These are phyloP conservation scores for Phellinidium pouzarii DNA, from an alignment of 1,284 basidiomycete species.

Conservation along the genomic window DNA sequence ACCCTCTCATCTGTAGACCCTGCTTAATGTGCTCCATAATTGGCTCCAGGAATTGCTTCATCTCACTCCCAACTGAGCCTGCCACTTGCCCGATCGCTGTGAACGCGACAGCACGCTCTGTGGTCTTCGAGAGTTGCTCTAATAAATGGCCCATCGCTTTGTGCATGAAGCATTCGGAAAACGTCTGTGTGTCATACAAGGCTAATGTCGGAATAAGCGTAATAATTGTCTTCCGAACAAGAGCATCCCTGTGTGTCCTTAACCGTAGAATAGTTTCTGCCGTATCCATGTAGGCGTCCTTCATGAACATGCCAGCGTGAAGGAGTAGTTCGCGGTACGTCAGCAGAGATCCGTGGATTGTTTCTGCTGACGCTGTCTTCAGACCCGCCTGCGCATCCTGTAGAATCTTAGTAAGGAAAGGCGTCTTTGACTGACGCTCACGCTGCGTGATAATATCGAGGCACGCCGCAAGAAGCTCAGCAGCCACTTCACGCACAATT, in stretches of 20 bases:
- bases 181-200: constrained; percentile 89
- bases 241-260: constrained; percentile 79
- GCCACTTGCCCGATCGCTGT: constrained; percentile 88
- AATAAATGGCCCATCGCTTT: constrained; percentile 89
- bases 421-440: constrained; percentile 60
- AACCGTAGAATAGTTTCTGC: constrained; percentile 90
- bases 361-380: constrained; percentile 73
- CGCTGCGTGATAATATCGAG: constrained; percentile 76
- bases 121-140: constrained; percentile 82
- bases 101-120: constrained; percentile 69
- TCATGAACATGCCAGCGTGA: constrained; percentile 96
- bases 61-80: constrained; percentile 85
- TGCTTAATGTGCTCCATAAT: constrained; percentile 90
- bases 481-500: constrained; percentile 85
- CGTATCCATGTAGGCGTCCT: constrained; percentile 81
- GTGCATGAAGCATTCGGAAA: constrained; percentile 84
- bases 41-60: constrained; percentile 93
- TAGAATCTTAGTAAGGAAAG: constrained; percentile 73
- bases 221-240: constrained; percentile 90
- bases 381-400: constrained; percentile 87
- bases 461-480: constrained; percentile 85
- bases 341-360: constrained; percentile 89
- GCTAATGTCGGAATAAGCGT: constrained; percentile 90
- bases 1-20: constrained; percentile 83
- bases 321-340: constrained; percentile 90